phyloP scores from a whole-genome alignment of 192 early-diverging fungal genomes.

The Cladochytrium replicatum region DNA sequence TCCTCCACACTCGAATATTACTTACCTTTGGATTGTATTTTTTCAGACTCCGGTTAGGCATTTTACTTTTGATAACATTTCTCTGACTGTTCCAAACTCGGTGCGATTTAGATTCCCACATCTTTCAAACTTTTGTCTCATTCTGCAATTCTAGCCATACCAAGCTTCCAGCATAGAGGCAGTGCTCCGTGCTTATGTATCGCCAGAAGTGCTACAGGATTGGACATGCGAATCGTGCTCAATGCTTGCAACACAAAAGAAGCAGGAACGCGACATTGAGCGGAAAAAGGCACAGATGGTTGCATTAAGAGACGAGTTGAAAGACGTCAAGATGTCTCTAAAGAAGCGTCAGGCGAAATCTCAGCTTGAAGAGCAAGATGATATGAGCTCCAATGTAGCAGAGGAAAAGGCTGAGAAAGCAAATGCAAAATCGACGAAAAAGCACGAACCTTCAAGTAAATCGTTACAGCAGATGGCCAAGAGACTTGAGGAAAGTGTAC shows the following conservation, averaged over 20 bases:
- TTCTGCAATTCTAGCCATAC: conserved; percentile 14
- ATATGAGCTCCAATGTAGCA: too few relatives aligned
- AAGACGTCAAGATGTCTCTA: too few relatives aligned
- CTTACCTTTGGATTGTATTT: conserved; percentile 6
- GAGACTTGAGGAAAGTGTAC: too few relatives aligned
- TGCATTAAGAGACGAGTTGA: too few relatives aligned
- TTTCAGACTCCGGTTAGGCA: conserved; percentile 58
- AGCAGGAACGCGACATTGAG: conserved; percentile 23
- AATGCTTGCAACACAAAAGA: conserved; percentile 31
- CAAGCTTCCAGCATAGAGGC: conserved; percentile 38
- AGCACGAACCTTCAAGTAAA: too few relatives aligned
- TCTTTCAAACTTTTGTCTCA: too few relatives aligned
- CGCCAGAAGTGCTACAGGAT: conserved; percentile 54
- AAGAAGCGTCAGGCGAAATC: too few relatives aligned
- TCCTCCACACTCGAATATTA: background rate
- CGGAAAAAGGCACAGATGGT: background rate
- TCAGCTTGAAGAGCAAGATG: too few relatives aligned
- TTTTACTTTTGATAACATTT: conserved; percentile 72
- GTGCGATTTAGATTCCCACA: too few relatives aligned
- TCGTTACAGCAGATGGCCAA: too few relatives aligned
- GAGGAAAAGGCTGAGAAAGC: too few relatives aligned
- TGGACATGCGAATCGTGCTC: conserved; percentile 59
- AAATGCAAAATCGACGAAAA: too few relatives aligned
- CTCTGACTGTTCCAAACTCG: conserved; percentile 50
- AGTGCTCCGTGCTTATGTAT: conserved; percentile 42